Evolutionary conservation across 768 basidiomycete species (phyloP), one percentile per base, ranked within the genome.

Genomic region (Arthromyces matolae): DNA sequence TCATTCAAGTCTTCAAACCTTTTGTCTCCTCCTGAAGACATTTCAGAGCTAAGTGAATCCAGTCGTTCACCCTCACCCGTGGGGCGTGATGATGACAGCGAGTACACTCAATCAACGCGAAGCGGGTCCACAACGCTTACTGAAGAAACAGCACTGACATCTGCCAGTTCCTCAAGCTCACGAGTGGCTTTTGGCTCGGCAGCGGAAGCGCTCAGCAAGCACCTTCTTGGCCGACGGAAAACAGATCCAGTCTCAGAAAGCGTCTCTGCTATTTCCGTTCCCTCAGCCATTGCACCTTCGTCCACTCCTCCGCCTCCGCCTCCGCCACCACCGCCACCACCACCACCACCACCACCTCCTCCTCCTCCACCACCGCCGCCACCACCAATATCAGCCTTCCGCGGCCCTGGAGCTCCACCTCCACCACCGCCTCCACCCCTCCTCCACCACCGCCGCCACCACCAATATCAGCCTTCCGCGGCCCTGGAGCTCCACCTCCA

Each of bases 161-260:
- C 83, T 33, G 65, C 78, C 35, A 72, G 72, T 51, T 80, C 80
- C 32, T 66, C 68, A 12, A 76, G 71, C 40, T 49, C 59, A 36
- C 67, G 65, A 19, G 60, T 60, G 46, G 56, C 65, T 44, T 66
- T 74, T 31, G 78, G 72, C 18, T 72, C 79, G 1, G 71, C 85
- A 41, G 75, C 80, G 20, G 86, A 88, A 44, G 77, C 83, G 62
- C 71, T 88, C 36, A 73, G 70, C 34, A 77, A 78, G 58, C 83
- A 80, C 52, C 63, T 87, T 18, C 66, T 79, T 12, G 61, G 73
- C 6, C 72, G 74, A 63, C 78, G 77, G 19, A 69, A 76, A 48
- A 60, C 63, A 9, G 60, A 71, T 24, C 68, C 71, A 27, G 60
- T 70, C 22, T 57, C 67, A 12, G 67, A 73, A 31, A 59, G 63